A percentile compares a stretch with the other conserved stretches of the same genome.
Conservation (phyloP, 164 flowering plant genomes). For the Echeveria elegans region DNA sequence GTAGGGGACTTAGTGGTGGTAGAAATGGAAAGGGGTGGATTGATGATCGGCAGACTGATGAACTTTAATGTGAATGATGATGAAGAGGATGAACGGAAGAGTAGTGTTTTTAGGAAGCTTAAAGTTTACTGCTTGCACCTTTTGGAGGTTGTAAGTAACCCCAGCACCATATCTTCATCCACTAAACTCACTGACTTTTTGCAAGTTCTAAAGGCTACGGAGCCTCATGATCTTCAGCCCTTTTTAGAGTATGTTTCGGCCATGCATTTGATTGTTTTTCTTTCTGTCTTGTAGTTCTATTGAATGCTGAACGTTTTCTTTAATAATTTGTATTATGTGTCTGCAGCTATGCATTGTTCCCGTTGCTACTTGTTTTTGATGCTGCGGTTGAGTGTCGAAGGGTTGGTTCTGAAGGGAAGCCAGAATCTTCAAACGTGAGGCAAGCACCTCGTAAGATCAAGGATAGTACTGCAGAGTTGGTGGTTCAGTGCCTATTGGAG, state of each 20-base stretch:
- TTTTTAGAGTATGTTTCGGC: not conserved
- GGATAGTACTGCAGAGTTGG: constrained; percentile 70
- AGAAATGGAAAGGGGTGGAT: not conserved
- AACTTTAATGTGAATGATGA: not conserved
- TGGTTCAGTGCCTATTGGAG: constrained; percentile 69
- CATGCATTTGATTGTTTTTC: not conserved
- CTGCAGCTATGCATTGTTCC: constrained; percentile 69
- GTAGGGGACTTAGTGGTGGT: too few relatives aligned
- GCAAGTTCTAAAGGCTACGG: not conserved
- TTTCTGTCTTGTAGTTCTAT: not conserved
- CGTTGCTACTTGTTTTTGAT: constrained; percentile 78
- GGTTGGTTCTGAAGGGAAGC: constrained; percentile 18
- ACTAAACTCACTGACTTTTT: not conserved
- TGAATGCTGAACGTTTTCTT: not conserved
- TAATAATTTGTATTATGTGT: not conserved
- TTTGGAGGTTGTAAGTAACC: not conserved
- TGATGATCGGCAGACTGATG: not conserved
- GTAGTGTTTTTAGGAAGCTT: not conserved
- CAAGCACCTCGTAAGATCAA: constrained; percentile 28
- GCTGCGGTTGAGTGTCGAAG: constrained; percentile 67
- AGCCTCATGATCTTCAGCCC: constrained; percentile 1
- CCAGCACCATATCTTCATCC: not conserved
- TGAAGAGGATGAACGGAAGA: not conserved
- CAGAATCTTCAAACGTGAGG: constrained; percentile 8
- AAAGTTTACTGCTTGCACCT: constrained; percentile 3